Percentiles rank a stretch among this genome's conserved stretches.
These are phyloP conservation scores for Epithele typhae DNA, from an alignment of 768 basidiomycete species.

Conservation along the genomic window DNA sequence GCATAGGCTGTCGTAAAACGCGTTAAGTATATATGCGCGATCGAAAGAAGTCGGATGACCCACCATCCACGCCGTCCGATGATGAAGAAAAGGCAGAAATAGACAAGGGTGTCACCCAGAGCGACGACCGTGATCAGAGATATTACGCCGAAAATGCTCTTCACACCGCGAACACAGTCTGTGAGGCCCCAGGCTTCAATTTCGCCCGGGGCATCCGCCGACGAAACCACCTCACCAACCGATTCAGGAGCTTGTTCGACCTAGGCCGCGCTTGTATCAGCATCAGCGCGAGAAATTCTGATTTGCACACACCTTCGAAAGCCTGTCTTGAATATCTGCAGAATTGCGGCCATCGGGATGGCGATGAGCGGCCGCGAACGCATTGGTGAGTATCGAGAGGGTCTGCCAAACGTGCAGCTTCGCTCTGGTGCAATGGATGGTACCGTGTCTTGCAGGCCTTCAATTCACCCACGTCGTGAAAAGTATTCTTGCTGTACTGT, in stretches of 20 bases:
- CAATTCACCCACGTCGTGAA: no score
- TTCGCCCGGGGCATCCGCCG: no score
- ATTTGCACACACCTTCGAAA: constrained; percentile 27
- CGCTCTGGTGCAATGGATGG: no score
- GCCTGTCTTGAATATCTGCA: constrained; percentile 47
- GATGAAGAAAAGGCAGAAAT: constrained; percentile 54
- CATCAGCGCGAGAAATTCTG: no score
- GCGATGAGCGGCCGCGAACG: constrained; percentile 42
- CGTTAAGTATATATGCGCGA: no score
- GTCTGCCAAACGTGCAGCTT: constrained; percentile 37
- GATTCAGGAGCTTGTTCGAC: no score
- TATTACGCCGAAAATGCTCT: constrained; percentile 34
- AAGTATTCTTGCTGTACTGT: no score
- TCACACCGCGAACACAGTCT: no score
- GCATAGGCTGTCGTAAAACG: neutral
- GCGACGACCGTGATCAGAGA: constrained; percentile 41
- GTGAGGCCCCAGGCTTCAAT: no score
- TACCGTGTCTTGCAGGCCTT: no score
- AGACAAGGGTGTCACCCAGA: constrained; percentile 46
- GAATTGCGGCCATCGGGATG: constrained; percentile 47
- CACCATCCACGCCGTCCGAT: constrained; percentile 41
- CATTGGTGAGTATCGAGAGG: constrained; percentile 51
- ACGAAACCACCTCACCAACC: no score
- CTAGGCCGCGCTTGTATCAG: no score
- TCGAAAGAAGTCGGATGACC: neutral